A percentile compares a stretch with the other conserved stretches of the same genome.
phyloP scores from a whole-genome alignment of 148 eudicot genomes.

The Selenicereus undatus region DNA sequence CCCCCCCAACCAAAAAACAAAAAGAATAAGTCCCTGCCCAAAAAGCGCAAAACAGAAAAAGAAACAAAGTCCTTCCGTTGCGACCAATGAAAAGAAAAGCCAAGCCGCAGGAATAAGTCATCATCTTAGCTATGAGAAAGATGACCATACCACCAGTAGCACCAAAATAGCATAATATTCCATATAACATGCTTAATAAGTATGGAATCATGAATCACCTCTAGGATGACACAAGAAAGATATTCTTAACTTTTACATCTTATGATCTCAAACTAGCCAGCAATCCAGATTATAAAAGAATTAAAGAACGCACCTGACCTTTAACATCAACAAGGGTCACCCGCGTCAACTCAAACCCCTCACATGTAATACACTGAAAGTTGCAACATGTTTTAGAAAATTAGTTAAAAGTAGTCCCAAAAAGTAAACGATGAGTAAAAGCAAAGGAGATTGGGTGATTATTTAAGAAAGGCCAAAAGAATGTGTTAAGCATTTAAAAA shows the following conservation, averaged over 20 bases:
- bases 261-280: slow-evolving; percentile 7
- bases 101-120: not conserved
- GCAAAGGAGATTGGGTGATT: not conserved
- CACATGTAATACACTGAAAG: slow-evolving; percentile 67
- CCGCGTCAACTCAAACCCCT: slow-evolving; percentile 95
- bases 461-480: not conserved
- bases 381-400: not conserved
- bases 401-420: not conserved
- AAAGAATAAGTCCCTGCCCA: too few relatives aligned
- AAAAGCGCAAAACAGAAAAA: not conserved
- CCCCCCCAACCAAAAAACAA: too few relatives aligned
- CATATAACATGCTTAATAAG: not conserved
- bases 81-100: too few relatives aligned
- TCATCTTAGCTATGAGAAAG: not conserved
- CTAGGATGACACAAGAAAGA: not conserved
- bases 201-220: not conserved
- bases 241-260: not conserved
- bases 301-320: slow-evolving; percentile 65
- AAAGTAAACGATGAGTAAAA: not conserved
- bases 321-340: slow-evolving; percentile 75
- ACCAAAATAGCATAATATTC: not conserved
- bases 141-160: not conserved
- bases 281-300: not conserved
- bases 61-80: not conserved
- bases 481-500: not conserved